A percentile compares a stretch with the other conserved stretches of the same genome.
Conservation (phyloP, 148 eudicot genomes). For the Polygonum maritimum region DNA sequence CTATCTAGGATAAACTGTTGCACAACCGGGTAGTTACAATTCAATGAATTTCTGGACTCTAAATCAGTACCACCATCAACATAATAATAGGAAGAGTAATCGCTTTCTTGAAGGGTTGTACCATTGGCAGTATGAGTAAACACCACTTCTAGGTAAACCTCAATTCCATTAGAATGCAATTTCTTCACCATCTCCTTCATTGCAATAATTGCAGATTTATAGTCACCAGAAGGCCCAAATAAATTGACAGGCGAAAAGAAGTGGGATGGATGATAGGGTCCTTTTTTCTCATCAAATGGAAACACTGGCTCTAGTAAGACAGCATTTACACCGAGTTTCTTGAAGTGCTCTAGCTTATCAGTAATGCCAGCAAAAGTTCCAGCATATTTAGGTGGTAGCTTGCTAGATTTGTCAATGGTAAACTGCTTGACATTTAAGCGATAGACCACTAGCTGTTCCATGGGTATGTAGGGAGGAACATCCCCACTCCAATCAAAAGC, state of each 20-base stretch:
- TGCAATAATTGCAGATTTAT: conserved; percentile 42
- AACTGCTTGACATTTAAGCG: conserved; percentile 57
- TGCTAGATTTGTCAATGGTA: conserved; percentile 64
- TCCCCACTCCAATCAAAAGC: conserved; percentile 74
- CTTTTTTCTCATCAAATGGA: conserved; percentile 46
- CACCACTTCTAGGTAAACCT: conserved; percentile 82
- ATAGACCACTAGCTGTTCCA: conserved; percentile 80
- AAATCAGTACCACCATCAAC: conserved; percentile 19
- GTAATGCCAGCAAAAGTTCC: conserved; percentile 74
- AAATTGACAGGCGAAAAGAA: conserved; percentile 49
- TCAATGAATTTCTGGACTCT: conserved; percentile 35
- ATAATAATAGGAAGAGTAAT: conserved; percentile 47
- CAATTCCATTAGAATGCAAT: conserved; percentile 72
- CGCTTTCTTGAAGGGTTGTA: conserved; percentile 40
- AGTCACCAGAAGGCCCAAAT: conserved; percentile 51
- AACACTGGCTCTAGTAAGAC: conserved; percentile 72
- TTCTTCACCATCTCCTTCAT: conserved; percentile 87
- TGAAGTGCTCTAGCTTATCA: conserved; percentile 64
- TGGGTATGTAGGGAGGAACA: conserved; percentile 41
- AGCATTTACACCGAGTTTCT: conserved; percentile 74
- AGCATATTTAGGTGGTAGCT: conserved; percentile 38
- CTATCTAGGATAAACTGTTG: conserved; percentile 74
- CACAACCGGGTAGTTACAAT: conserved; percentile 76
- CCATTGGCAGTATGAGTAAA: conserved; percentile 61
- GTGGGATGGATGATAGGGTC: conserved; percentile 78